A percentile compares a stretch with the other conserved stretches of the same genome.
Evolutionary conservation across 2,329 filamentous ascomycete species (phyloP).

Genomic region (Elsinoe ampelina): DNA sequence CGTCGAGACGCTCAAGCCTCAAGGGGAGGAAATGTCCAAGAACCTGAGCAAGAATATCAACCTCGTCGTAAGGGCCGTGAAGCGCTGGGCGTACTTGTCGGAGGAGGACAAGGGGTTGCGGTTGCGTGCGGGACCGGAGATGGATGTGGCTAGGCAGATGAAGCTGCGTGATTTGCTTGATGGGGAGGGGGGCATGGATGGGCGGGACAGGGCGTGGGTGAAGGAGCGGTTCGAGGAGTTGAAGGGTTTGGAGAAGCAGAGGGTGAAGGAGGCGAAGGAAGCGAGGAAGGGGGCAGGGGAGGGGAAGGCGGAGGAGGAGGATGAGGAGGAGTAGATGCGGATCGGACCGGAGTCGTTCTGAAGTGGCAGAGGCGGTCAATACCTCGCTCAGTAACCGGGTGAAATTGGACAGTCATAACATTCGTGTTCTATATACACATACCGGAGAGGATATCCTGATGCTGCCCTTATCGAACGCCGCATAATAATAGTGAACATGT

Average conservation of each 20-base stretch:
- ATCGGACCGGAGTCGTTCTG: no score
- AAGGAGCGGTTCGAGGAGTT: conserved; percentile 22
- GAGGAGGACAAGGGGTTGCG: conserved; percentile 12
- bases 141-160: conserved; percentile 15
- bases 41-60: conserved; percentile 20
- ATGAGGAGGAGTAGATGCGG: no score
- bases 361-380: background rate
- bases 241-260: conserved; percentile 19
- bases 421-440: conserved; percentile 1
- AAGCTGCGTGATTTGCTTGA: conserved; percentile 9
- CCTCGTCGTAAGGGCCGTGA: conserved; percentile 22
- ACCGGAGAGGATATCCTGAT: background rate
- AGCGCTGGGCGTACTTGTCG: conserved; percentile 20
- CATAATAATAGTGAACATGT: no score
- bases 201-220: conserved; percentile 18
- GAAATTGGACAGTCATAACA: background rate
- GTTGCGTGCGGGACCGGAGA: conserved; percentile 16
- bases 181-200: conserved; percentile 14
- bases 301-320: background rate
- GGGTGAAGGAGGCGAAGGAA: conserved; percentile 10
- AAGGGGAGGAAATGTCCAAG: conserved; percentile 16
- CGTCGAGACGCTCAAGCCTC: conserved; percentile 16
- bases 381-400: background rate
- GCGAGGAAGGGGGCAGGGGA: background rate
- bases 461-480: background rate